These are phyloP conservation scores for Ceratopteris richardii DNA, from an alignment of 75 land plant species.

Conservation along the genomic window DNA sequence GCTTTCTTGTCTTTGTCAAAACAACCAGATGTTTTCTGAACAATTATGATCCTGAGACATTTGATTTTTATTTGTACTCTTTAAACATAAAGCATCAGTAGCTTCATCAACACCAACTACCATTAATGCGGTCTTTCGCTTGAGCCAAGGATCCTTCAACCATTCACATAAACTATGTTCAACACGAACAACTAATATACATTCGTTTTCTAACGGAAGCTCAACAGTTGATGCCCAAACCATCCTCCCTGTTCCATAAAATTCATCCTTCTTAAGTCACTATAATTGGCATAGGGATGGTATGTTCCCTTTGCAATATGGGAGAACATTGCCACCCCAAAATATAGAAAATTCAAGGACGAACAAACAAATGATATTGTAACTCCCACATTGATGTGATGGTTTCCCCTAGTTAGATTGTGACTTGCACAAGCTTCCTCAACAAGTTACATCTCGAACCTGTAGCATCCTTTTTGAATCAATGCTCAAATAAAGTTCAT, in stretches of 20 bases:
- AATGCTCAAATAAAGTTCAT: too few relatives aligned
- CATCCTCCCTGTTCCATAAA: constrained; percentile 98
- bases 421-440: too few relatives aligned
- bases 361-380: too few relatives aligned
- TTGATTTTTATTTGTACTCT: constrained; percentile 80
- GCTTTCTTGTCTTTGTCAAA: constrained; percentile 71
- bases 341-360: too few relatives aligned
- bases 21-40: constrained; percentile 84
- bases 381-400: too few relatives aligned
- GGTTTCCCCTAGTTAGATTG: too few relatives aligned
- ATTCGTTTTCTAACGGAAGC: constrained; percentile 72
- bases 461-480: too few relatives aligned
- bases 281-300: too few relatives aligned
- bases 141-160: constrained; percentile 89
- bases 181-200: constrained; percentile 85
- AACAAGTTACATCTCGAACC: too few relatives aligned
- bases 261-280: constrained; percentile 89
- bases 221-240: constrained; percentile 72
- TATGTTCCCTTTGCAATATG: too few relatives aligned
- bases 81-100: constrained; percentile 57
- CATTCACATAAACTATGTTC: constrained; percentile 83
- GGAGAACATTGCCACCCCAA: too few relatives aligned
- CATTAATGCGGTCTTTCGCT: constrained; percentile 86
- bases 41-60: constrained; percentile 96
- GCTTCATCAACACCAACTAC: constrained; percentile 78